Percentiles rank a stretch among this genome's conserved stretches.
Evolutionary conservation across 2,329 filamentous ascomycete genomes (phyloP).

Genomic region (Xylariaceae sp.): DNA sequence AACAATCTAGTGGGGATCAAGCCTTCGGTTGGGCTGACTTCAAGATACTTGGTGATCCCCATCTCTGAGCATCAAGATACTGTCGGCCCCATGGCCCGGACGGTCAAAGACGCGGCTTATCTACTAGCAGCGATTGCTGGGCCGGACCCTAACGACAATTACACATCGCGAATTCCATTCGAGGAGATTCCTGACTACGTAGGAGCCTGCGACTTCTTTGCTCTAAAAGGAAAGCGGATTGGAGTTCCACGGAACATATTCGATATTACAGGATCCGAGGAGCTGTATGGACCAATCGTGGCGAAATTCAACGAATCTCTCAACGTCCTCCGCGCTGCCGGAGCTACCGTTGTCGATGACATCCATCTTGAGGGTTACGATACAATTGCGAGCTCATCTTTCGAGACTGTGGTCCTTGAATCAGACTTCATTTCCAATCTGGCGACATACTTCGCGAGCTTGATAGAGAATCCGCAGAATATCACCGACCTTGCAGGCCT

Average conservation of each 20-base stretch:
- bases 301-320: constrained; percentile 54
- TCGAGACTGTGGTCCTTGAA: constrained; percentile 41
- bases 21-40: constrained; percentile 62
- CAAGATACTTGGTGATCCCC: constrained; percentile 59
- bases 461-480: constrained; percentile 54
- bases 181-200: constrained; percentile 55
- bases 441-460: constrained; percentile 49
- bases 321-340: constrained; percentile 45
- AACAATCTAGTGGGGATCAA: constrained; percentile 66
- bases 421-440: constrained; percentile 59
- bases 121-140: constrained; percentile 62
- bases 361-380: constrained; percentile 53
- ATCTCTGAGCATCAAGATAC: constrained; percentile 62
- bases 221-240: constrained; percentile 54
- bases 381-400: constrained; percentile 28
- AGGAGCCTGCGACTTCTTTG: constrained; percentile 48
- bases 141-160: constrained; percentile 56
- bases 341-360: constrained; percentile 56
- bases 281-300: constrained; percentile 24
- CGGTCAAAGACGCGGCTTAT: constrained; percentile 61
- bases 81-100: constrained; percentile 60
- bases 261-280: constrained; percentile 17
- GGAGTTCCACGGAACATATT: constrained; percentile 61
- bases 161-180: constrained; percentile 57
- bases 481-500: constrained; percentile 49